Base-by-base conservation (phyloP, 2,329 filamentous ascomycete genomes). In the Aureobasidium sp. region DNA sequence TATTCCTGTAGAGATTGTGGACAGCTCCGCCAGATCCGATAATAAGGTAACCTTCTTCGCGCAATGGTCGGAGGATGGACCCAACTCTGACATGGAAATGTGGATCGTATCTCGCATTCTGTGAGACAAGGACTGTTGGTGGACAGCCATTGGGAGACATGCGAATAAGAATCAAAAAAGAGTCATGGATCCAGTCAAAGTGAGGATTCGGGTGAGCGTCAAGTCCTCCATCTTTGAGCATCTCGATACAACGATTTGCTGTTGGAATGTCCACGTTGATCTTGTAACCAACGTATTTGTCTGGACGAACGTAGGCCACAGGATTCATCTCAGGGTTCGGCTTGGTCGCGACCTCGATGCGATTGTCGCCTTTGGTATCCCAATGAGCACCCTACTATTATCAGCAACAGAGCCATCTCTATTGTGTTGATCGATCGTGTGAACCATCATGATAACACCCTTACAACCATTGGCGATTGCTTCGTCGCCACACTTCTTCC, bases 121-220 rank as follows among this genome's bases (percentile, higher is more conserved):
- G 78, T 39, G 75, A 79, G 62, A 84, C 73, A 61, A 87, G 77
- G 2, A 84, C 86, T 0, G 86, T 87, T 0, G 86, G 86, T 1
- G 87, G 87, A 67, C 84, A 87, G n/a, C 75, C 77, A 1, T 69
- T 66, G 0, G 86, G 86, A 65, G 89, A 89, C 86, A 89, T 89
- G 60, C 85, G 79, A 69, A 88, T 86, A 9, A 88, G 75, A 62
- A 89, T 82, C 3, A 89, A 79, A 68, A 84, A 89, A 0, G 84
- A 87, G 72, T 89, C 87, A 75, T 89, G 86, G 70, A 89, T 88
- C 86, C 86, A 89, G 68, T 88, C 83, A 66, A 89, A 88, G 0
- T 69, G 76, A 0, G 77, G 36, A 68, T 88, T 85, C 1, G 71
- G 74, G 4, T 72, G 69, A 1, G 79, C 83, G 37, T 82, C 76